A percentile compares a stretch with the other conserved stretches of the same genome.
Evolutionary conservation across 768 basidiomycete species (phyloP).

Genomic region (Xerocomellus amylosporus): DNA sequence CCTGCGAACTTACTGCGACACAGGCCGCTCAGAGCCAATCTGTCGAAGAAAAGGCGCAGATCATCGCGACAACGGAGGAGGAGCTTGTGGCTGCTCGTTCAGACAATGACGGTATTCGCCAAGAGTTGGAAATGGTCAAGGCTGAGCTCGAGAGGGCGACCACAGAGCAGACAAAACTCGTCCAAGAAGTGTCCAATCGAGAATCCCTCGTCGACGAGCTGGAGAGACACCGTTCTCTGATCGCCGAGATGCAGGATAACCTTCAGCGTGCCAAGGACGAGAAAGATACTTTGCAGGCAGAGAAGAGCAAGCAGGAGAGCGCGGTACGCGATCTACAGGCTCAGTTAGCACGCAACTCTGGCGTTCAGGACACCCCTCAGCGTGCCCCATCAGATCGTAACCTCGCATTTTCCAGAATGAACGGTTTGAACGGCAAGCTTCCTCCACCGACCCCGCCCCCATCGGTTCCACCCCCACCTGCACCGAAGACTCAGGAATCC

Average conservation of each 20-base stretch:
- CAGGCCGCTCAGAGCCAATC: constrained; percentile 45
- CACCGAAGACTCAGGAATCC: constrained; percentile 54
- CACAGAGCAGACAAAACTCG: constrained; percentile 57
- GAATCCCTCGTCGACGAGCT: constrained; percentile 73
- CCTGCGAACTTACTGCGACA: constrained; percentile 40
- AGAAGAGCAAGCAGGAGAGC: constrained; percentile 65
- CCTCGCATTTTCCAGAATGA: constrained; percentile 53
- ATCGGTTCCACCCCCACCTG: constrained; percentile 81
- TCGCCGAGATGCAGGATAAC: constrained; percentile 75
- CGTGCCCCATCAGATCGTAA: constrained; percentile 53
- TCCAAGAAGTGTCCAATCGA: constrained; percentile 71
- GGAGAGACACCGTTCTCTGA: constrained; percentile 70
- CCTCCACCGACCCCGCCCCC: constrained; percentile 83
- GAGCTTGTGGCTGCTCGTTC: constrained; percentile 42
- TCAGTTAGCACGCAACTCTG: constrained; percentile 58
- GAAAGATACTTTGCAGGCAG: constrained; percentile 71
- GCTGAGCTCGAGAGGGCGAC: constrained; percentile 59
- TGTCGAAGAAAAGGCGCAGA: constrained; percentile 48
- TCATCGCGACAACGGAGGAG: constrained; percentile 48
- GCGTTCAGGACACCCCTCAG: constrained; percentile 41
- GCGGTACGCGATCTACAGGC: constrained; percentile 78
- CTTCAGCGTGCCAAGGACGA: constrained; percentile 80
- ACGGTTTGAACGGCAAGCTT: constrained; percentile 67
- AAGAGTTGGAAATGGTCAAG: constrained; percentile 46
- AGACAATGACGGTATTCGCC: constrained; percentile 43